Percentiles rank a stretch among this genome's conserved stretches.
Evolutionary conservation across 1,284 basidiomycete genomes (phyloP).

Genomic region (Ustilago crameri): DNA sequence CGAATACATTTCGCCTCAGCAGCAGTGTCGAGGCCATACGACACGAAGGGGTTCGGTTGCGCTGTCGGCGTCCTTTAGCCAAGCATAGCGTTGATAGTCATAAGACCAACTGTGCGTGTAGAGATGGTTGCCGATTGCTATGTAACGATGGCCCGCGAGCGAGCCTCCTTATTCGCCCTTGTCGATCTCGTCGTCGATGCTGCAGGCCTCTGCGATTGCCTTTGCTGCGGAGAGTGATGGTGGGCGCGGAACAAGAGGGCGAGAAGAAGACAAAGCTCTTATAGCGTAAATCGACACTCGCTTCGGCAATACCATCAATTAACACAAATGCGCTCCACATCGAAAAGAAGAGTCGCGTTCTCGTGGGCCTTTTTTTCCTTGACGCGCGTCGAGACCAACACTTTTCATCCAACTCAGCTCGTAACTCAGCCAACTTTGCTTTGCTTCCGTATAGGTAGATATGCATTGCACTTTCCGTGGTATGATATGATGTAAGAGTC

Average conservation of each 20-base stretch:
- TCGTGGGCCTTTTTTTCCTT: slow-evolving; percentile 9
- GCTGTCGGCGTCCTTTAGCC: neutral
- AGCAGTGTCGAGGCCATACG: neutral
- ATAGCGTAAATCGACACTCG: no score
- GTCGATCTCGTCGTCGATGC: neutral
- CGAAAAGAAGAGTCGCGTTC: slow-evolving; percentile 14
- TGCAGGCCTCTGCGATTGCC: no score
- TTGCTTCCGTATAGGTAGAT: no score
- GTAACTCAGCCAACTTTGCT: no score
- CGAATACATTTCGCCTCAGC: neutral
- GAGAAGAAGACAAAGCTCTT: no score
- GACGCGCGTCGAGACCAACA: slow-evolving; percentile 39
- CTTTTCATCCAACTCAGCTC: slow-evolving; percentile 6
- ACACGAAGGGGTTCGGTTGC: neutral
- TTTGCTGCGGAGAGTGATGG: no score
- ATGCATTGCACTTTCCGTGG: no score
- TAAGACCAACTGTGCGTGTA: slow-evolving; percentile 16
- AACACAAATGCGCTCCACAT: no score
- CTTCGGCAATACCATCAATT: no score
- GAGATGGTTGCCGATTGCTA: slow-evolving; percentile 1
- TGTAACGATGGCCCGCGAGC: no score
- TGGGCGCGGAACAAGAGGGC: no score
- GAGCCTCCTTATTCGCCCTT: neutral
- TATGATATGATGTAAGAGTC: no score
- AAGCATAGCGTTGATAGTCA: neutral